Conservation (phyloP, 768 basidiomycete genomes). For the Rhodocollybia butyracea region DNA sequence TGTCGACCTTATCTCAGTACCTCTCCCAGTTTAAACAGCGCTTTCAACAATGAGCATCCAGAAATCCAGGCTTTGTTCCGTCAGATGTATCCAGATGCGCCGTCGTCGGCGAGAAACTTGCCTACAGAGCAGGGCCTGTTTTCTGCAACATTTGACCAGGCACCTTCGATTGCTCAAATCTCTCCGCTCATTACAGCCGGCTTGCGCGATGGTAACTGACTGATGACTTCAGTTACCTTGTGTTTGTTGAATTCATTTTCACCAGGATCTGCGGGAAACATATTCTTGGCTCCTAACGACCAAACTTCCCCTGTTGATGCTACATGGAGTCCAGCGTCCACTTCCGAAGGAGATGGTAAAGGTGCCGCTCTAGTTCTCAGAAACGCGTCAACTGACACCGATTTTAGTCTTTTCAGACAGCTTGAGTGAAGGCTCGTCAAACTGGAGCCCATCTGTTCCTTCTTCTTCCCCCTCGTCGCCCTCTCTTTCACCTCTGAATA, state of each 20-base stretch:
- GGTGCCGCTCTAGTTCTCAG: not conserved
- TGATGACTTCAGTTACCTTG: not conserved
- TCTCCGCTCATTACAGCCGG: not conserved
- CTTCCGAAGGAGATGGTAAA: constrained; percentile 7
- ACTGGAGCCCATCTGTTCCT: constrained; percentile 6
- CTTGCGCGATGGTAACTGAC: not conserved
- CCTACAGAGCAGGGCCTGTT: not conserved
- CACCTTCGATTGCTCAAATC: not conserved
- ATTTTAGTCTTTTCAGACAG: constrained; percentile 2
- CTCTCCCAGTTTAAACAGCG: constrained; percentile 1
- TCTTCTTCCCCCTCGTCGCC: constrained; percentile 6
- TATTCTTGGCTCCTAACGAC: constrained; percentile 4
- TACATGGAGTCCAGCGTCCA: constrained; percentile 1
- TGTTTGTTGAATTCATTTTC: not conserved
- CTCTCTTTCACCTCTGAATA: constrained; percentile 4
- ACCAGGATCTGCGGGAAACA: constrained; percentile 4
- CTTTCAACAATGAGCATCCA: not conserved
- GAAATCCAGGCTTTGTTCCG: not conserved
- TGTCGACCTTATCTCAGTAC: constrained; percentile 5
- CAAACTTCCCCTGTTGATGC: constrained; percentile 3
- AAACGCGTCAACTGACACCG: not conserved
- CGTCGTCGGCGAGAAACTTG: not conserved
- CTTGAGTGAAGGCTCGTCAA: constrained; percentile 2
- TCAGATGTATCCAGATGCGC: not conserved
- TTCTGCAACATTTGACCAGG: not conserved